Conservation (phyloP, 2,329 filamentous ascomycete species). For the Rhexocercosporidium sp. region DNA sequence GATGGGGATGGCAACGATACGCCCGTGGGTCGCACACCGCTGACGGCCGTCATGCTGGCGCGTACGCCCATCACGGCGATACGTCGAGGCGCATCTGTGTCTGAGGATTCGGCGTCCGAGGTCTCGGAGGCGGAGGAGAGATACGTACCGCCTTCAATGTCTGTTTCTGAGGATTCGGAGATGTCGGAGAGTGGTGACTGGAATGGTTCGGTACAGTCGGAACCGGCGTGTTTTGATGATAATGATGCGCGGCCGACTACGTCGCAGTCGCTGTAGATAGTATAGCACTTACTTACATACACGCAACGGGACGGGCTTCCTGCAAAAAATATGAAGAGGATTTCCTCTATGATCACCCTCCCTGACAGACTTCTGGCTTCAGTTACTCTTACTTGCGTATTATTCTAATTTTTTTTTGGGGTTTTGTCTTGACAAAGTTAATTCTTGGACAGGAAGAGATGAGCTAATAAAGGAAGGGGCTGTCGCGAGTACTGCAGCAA, state of each 20-base stretch:
- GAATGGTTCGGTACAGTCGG: constrained; percentile 21
- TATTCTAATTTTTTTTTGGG: background rate
- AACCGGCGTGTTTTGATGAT: constrained; percentile 1
- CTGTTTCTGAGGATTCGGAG: constrained; percentile 27
- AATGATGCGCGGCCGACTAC: constrained; percentile 16
- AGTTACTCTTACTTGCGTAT: background rate
- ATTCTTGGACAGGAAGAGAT: background rate
- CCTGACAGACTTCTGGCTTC: background rate
- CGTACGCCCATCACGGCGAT: constrained; percentile 35
- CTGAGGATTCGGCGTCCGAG: constrained; percentile 25
- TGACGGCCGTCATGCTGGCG: constrained; percentile 32
- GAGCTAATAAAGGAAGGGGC: too few relatives aligned
- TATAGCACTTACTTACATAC: constrained; percentile 1
- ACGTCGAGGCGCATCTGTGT: constrained; percentile 29
- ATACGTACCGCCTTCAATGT: constrained; percentile 16
- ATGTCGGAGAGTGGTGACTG: constrained; percentile 28
- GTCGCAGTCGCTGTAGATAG: constrained; percentile 18
- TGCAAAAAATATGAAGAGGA: constrained; percentile 15
- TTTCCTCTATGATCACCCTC: background rate
- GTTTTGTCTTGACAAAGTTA: background rate
- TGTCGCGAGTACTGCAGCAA: too few relatives aligned
- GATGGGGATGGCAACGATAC: constrained; percentile 46
- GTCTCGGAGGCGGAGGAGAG: constrained; percentile 29
- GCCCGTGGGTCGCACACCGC: constrained; percentile 25
- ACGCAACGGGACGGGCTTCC: constrained; percentile 24